A percentile compares a stretch with the other conserved stretches of the same genome.
Conservation (phyloP, 352 stramenopile genomes). For the Globisporangium perplexum region DNA sequence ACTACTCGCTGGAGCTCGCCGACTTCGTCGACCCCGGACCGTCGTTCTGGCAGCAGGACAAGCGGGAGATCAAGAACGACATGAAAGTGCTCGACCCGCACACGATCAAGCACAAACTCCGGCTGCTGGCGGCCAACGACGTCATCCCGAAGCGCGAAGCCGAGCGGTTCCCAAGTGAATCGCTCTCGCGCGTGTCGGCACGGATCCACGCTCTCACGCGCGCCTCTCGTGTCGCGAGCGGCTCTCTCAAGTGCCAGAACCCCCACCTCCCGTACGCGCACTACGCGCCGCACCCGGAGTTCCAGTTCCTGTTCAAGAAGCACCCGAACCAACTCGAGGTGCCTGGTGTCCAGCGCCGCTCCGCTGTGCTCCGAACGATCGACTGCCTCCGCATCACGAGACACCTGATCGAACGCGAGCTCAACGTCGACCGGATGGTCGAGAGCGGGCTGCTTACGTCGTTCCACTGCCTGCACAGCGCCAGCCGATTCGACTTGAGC, state of each 20-base stretch:
- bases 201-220: constrained; percentile 46
- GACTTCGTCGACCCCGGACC: constrained; percentile 52
- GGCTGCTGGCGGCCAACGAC: constrained; percentile 26
- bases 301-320: constrained; percentile 65
- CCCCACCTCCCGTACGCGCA: constrained; percentile 24
- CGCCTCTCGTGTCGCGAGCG: constrained; percentile 18
- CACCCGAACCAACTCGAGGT: constrained; percentile 49
- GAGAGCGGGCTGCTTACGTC: constrained; percentile 21
- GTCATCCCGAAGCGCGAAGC: constrained; percentile 33
- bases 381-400: constrained; percentile 48
- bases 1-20: constrained; percentile 50
- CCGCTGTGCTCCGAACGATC: constrained; percentile 51
- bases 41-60: constrained; percentile 37
- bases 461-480: constrained; percentile 46
- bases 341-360: constrained; percentile 26
- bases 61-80: constrained; percentile 39
- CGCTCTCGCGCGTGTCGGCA: constrained; percentile 29
- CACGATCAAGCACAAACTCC: constrained; percentile 52
- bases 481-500: constrained; percentile 44
- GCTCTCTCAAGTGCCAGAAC: constrained; percentile 20
- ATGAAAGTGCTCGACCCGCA: constrained; percentile 34
- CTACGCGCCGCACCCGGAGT: constrained; percentile 37
- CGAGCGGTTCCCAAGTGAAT: constrained; percentile 36
- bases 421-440: constrained; percentile 31
- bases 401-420: constrained; percentile 37